These are phyloP conservation scores for Pseudopediastrum boryanum DNA, from an alignment of 139 green algal species.

Conservation along the genomic window DNA sequence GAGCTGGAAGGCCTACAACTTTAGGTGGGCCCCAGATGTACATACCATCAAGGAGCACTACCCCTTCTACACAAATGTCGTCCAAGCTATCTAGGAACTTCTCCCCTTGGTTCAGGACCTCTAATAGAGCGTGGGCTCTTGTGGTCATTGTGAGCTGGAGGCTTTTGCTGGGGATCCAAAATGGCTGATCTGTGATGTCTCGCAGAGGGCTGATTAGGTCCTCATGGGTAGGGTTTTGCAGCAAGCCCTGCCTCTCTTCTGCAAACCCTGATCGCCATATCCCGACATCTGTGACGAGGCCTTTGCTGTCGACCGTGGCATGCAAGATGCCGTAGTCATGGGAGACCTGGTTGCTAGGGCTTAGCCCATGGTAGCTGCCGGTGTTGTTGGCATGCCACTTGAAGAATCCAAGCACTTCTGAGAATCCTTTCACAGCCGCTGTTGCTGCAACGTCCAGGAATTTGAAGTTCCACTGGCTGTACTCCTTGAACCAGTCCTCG, in stretches of 20 bases:
- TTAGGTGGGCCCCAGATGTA: slow-evolving; percentile 25
- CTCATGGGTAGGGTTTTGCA: neutral
- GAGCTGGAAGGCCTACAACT: neutral
- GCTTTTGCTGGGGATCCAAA: slow-evolving; percentile 31
- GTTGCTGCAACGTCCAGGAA: slow-evolving; percentile 28
- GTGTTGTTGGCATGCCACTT: slow-evolving; percentile 35
- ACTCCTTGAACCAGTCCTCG: slow-evolving; percentile 25
- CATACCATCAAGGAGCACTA: slow-evolving; percentile 28
- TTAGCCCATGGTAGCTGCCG: slow-evolving; percentile 29
- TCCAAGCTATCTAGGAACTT: slow-evolving; percentile 34
- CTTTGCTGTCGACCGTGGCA: slow-evolving; percentile 4
- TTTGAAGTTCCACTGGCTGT: slow-evolving; percentile 17
- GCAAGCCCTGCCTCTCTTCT: slow-evolving; percentile 30
- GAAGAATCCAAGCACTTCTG: slow-evolving; percentile 30
- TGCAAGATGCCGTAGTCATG: slow-evolving; percentile 29
- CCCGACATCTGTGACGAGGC: slow-evolving; percentile 30
- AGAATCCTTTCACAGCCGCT: slow-evolving; percentile 24
- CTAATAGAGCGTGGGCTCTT: slow-evolving; percentile 26
- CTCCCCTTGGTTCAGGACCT: slow-evolving; percentile 37
- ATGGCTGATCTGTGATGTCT: slow-evolving; percentile 27
- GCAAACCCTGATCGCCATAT: slow-evolving; percentile 28
- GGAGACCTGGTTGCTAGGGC: slow-evolving; percentile 1
- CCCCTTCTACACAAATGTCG: slow-evolving; percentile 3
- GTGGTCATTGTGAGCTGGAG: slow-evolving; percentile 33
- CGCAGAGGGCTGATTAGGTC: slow-evolving; percentile 16